Base-by-base conservation (phyloP, 129 eudicot species). In the Smallanthus sonchifolius region DNA sequence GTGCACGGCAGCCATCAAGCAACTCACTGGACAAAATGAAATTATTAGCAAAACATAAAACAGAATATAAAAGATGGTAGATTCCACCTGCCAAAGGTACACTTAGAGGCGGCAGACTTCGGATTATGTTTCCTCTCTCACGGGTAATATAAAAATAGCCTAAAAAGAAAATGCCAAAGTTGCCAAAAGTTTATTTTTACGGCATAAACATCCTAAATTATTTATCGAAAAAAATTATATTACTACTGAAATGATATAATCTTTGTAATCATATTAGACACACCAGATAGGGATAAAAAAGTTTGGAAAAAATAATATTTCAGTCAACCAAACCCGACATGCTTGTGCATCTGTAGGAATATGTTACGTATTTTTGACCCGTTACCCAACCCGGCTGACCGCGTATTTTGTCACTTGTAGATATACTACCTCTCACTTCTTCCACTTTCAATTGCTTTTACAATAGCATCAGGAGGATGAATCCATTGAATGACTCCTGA, bases 1-100 rank as follows among this genome's bases (percentile, higher is more conserved):
- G 85, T 78, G 94, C 99, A 51, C 99, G 97, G 74, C 99, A 91
- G 38, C 96, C 99, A 85, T 95, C 99, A 75, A 95, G 94, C 90
- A 91, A 61, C 88, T 95, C 99, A 87, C 97, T 95, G 88, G 60
- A 79, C 55, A 77, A 71, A 78, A 78, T 49, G 7, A 34, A 79
- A 75, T 37, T 76, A 11, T 60, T 51, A 57, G 48, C 43, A 76
- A 56, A 39, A 36, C 57, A 69, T 64, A 34, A 69, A 69, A 74
- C 2, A 75, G 15, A 75, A 77, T 59, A 75, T 36, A 38, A 45
- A 6, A 13, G 32, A 47, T 35, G 67, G 40, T 42, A 30, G 28
- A 39, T 67, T 72, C 45, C 19, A 73, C 51, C 34, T 69, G 70
- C 52, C 17, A 32, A 52, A 66, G 10, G 71, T 57, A 59, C 35